These are phyloP conservation scores for Epichloe aotearoae DNA, from an alignment of 2,329 filamentous ascomycete species.

Conservation along the genomic window DNA sequence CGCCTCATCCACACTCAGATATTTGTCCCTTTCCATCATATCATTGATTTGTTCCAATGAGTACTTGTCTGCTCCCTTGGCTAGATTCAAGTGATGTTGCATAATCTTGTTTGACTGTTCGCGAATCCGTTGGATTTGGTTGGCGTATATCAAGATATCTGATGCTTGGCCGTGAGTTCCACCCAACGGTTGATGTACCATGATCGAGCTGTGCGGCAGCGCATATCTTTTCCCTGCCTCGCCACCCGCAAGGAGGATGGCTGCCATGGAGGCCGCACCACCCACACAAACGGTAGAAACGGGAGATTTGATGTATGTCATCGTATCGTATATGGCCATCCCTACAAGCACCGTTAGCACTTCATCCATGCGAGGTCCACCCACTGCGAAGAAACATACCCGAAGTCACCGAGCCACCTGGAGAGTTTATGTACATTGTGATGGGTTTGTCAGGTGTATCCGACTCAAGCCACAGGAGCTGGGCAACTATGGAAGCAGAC, in stretches of 20 bases:
- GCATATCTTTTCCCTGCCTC: constrained; percentile 74
- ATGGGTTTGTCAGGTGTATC: constrained; percentile 92
- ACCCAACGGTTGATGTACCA: constrained; percentile 92
- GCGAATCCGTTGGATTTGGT: constrained; percentile 82
- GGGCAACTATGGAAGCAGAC: constrained; percentile 88
- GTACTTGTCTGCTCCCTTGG: constrained; percentile 62
- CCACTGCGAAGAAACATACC: constrained; percentile 24
- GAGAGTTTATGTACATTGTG: constrained; percentile 95
- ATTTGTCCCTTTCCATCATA: constrained; percentile 95
- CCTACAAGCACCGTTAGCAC: constrained; percentile 22
- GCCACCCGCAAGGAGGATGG: constrained; percentile 74
- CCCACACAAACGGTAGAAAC: constrained; percentile 93
- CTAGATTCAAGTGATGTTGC: constrained; percentile 67
- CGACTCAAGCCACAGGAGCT: constrained; percentile 94
- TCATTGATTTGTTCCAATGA: constrained; percentile 74
- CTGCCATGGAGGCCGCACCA: constrained; percentile 91
- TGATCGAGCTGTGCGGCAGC: constrained; percentile 85
- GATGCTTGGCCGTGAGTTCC: constrained; percentile 51
- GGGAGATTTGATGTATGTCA: constrained; percentile 89
- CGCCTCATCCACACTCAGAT: constrained; percentile 80
- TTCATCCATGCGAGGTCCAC: neutral
- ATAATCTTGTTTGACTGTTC: constrained; percentile 86
- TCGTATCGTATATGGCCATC: constrained; percentile 93
- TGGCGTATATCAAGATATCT: constrained; percentile 94
- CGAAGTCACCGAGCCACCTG: constrained; percentile 76